Conservation (phyloP, 2,329 filamentous ascomycete species). For the Calcarisporium arbuscula region DNA sequence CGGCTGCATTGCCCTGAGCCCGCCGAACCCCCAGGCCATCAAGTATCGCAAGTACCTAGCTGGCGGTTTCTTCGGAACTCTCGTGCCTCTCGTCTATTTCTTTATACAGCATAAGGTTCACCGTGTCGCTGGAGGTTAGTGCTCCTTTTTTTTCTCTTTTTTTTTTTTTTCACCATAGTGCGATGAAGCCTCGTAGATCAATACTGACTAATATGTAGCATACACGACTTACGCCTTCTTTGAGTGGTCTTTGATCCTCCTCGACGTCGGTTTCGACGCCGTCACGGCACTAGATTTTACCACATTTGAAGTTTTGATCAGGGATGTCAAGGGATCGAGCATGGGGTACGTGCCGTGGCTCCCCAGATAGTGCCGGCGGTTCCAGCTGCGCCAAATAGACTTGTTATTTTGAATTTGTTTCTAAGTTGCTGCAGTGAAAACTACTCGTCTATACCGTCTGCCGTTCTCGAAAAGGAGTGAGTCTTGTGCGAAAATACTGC, state of each 20-base stretch:
- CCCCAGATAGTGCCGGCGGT: constrained; percentile 65
- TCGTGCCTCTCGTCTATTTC: constrained; percentile 88
- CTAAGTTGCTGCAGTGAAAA: constrained; percentile 45
- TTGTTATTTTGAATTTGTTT: constrained; percentile 22
- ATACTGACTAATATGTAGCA: constrained; percentile 44
- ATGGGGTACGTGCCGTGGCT: constrained; percentile 99
- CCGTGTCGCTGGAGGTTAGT: constrained; percentile 81
- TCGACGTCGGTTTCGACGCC: constrained; percentile 94
- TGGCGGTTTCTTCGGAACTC: constrained; percentile 78
- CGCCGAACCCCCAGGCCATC: constrained; percentile 73
- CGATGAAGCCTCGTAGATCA: constrained; percentile 5
- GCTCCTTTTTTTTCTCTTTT: constrained; percentile 9
- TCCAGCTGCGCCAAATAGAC: too few relatives aligned
- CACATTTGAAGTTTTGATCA: constrained; percentile 79
- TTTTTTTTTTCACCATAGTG: not conserved
- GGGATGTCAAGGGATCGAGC: constrained; percentile 81
- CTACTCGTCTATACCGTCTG: constrained; percentile 38
- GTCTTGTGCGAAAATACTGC: constrained; percentile 23
- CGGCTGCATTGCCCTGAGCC: constrained; percentile 83
- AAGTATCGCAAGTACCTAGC: constrained; percentile 86
- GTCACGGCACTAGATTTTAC: constrained; percentile 90
- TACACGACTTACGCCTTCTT: constrained; percentile 98
- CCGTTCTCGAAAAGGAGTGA: constrained; percentile 67
- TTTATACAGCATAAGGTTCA: constrained; percentile 99
- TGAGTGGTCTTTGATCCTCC: constrained; percentile 90